Percentiles rank a stretch among this genome's conserved stretches.
These are phyloP conservation scores for Suhomyces tanzawaensis DNA, from an alignment of 805 yeast genomes.

Conservation along the genomic window DNA sequence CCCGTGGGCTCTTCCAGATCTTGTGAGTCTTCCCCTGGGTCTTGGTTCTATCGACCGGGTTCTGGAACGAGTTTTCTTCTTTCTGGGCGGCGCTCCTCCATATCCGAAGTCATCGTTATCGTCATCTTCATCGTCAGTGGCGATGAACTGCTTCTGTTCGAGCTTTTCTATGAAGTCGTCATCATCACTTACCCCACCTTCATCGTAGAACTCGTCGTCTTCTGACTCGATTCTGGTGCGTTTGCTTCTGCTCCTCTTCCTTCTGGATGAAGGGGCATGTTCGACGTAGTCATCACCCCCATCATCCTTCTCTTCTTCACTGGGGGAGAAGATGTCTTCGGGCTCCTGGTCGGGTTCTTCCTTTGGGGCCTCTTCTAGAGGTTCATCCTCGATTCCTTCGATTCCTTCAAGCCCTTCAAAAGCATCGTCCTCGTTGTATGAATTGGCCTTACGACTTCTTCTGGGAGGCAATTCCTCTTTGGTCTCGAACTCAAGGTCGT, in stretches of 20 bases:
- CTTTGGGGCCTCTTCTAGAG: constrained; percentile 1
- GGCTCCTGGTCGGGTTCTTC: constrained; percentile 4
- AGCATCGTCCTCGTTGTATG: constrained; percentile 21
- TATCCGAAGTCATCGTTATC: constrained; percentile 10
- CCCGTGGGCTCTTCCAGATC: constrained; percentile 13
- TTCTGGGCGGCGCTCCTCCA: constrained; percentile 12
- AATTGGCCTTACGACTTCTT: constrained; percentile 12
- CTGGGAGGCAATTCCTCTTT: constrained; percentile 14
- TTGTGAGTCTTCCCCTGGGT: constrained; percentile 16
- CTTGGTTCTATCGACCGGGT: constrained; percentile 24
- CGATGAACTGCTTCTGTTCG: constrained; percentile 34
- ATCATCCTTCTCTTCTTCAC: constrained; percentile 12
- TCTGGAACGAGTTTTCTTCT: constrained; percentile 18
- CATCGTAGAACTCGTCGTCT: constrained; percentile 9
- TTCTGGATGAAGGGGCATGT: constrained; percentile 10
- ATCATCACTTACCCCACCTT: constrained; percentile 12
- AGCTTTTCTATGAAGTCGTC: constrained; percentile 28
- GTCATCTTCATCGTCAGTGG: constrained; percentile 37
- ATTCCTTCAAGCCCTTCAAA: constrained; percentile 9
- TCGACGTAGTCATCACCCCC: constrained; percentile 15
- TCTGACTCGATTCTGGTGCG: constrained; percentile 15
- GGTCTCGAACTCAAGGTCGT: constrained; percentile 20
- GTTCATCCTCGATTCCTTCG: constrained; percentile 4
- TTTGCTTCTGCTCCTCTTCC: constrained; percentile 9
- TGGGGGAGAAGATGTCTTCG: constrained; percentile 3